Evolutionary conservation across 768 basidiomycete species (phyloP), one percentile per base, ranked within the genome.

Genomic region (Termitomyces sp.): DNA sequence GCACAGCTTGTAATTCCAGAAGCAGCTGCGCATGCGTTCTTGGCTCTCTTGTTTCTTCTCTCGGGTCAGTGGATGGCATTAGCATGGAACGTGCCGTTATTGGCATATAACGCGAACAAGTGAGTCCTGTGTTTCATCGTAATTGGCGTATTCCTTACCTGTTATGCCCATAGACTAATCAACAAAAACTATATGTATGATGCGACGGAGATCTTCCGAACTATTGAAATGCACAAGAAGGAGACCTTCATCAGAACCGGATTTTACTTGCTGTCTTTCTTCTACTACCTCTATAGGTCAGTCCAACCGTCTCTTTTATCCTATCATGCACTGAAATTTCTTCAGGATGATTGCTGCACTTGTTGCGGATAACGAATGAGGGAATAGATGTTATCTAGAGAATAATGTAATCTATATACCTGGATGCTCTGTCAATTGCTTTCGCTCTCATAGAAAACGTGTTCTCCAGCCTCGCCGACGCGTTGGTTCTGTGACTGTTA

Each of bases 181-280:
- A 87, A 87, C 72, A 92, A 93, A 69, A 89, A 88, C 68, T 95
- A 98, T 75, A 96, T 96, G 92, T 98, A 96, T 68, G 97, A 99
- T 68, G 97, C 97, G 54, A 98, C 96, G n/a, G 97, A 99, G 75
- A 99, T 98, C 62, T 99, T 99, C 82, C 84, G 97, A 63, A 93
- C 95, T 54, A 75, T 98, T 46, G 84, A 89, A 11, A 85, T 81
- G 37, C 97, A 98, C 76, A 99, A 99, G 78, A 97, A 93, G 69
- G 96, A 95, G 76, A 87, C 86, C 63, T 95, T 97, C 67, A 80
- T 93, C 73, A 96, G 96, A 76, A 86, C 95, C 56, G 94, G 90
- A 16, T 94, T 94, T 74, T 95, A 93, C 70, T 84, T 92, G 60
- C 77, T 94, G 57, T 92, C 91, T 54, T 92, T 92, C 78, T 92